Evolutionary conservation across 2,329 filamentous ascomycete species (phyloP).

Genomic region (Paecilomyces sp.): DNA sequence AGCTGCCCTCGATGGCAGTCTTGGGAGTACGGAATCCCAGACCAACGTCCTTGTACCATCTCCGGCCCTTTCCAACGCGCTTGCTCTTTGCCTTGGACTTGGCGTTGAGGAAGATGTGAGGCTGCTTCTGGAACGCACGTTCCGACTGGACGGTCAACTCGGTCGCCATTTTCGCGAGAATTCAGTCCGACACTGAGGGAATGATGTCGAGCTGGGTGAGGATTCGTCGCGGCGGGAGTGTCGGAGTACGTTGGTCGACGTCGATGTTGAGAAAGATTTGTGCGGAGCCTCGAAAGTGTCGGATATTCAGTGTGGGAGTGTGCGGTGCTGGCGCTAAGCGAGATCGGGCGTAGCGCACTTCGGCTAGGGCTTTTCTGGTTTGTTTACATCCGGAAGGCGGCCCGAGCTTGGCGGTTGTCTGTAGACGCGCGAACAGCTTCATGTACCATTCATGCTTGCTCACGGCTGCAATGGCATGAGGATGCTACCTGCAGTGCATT

Average conservation of each 20-base stretch:
- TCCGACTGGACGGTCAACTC: conserved; percentile 99
- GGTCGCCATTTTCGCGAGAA: conserved; percentile 76
- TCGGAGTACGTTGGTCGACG: conserved; percentile 27
- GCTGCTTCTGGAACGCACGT: conserved; percentile 99
- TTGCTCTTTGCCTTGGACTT: conserved; percentile 80
- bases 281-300: conserved; percentile 21
- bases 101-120: conserved; percentile 98
- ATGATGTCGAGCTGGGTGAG: conserved; percentile 28
- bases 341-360: conserved; percentile 19
- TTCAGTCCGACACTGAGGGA: conserved; percentile 38
- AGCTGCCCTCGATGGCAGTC: conserved; percentile 96
- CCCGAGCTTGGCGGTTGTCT: conserved; percentile 17
- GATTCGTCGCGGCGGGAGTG: conserved; percentile 23
- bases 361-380: conserved; percentile 37
- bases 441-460: conserved; percentile 4
- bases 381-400: conserved; percentile 33
- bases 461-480: background rate
- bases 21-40: conserved; percentile 98
- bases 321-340: conserved; percentile 24
- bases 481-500: background rate
- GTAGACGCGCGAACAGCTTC: conserved; percentile 16
- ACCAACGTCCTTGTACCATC: conserved; percentile 99
- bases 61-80: conserved; percentile 81
- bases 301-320: conserved; percentile 33
- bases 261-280: conserved; percentile 36